Evolutionary conservation across 805 yeast species (phyloP).

Genomic region (Lachancea nothofagi): DNA sequence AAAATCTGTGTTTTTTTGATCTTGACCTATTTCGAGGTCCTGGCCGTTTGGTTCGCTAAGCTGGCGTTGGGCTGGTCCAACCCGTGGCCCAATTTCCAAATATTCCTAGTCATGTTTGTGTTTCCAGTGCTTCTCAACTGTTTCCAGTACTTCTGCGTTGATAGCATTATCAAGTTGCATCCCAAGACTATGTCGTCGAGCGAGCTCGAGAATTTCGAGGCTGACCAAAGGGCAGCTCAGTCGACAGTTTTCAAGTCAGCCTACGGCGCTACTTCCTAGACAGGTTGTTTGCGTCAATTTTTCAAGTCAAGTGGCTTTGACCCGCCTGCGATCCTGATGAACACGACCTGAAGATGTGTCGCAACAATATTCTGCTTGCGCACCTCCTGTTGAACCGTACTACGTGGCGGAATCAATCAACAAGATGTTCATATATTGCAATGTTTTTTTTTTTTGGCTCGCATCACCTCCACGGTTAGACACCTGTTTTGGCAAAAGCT

Average conservation of each 20-base stretch:
- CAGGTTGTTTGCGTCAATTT: no score
- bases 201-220: constrained; percentile 29
- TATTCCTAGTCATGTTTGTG: constrained; percentile 78
- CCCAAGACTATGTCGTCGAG: constrained; percentile 11
- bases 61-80: constrained; percentile 79
- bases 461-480: no score
- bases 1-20: constrained; percentile 56
- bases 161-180: constrained; percentile 64
- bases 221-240: constrained; percentile 10
- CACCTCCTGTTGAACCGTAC: no score
- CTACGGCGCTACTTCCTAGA: constrained; percentile 3
- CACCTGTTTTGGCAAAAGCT: not conserved
- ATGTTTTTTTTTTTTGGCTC: no score
- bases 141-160: constrained; percentile 67
- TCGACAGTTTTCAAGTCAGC: not conserved
- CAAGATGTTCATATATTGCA: not conserved
- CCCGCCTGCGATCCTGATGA: no score
- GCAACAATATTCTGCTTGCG: no score
- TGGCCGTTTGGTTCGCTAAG: constrained; percentile 73
- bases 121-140: constrained; percentile 71
- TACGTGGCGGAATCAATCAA: no score
- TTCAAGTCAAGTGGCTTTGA: no score
- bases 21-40: constrained; percentile 55
- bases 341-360: no score
- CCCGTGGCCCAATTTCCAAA: constrained; percentile 73